Percentiles rank a stretch among this genome's conserved stretches.
Evolutionary conservation across 2,329 filamentous ascomycete species (phyloP).

Genomic region (Verticillium tricorpus): DNA sequence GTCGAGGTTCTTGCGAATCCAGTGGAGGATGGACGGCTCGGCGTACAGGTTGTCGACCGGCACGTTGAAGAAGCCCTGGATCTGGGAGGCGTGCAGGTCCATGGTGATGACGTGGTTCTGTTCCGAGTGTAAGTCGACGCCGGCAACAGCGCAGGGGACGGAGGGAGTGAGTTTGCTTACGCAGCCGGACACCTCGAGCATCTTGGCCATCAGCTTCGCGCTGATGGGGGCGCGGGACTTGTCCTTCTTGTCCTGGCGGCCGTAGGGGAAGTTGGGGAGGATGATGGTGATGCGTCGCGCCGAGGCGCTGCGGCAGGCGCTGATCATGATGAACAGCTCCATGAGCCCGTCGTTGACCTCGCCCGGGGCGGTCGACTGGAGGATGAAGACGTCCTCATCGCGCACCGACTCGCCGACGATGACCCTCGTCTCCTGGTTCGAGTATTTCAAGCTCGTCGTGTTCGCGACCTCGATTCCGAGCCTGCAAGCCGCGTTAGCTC

Average conservation of each 20-base stretch:
- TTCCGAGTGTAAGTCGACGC: not conserved
- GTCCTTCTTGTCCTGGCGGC: conserved; percentile 90
- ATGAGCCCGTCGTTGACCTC: conserved; percentile 92
- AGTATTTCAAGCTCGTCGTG: conserved; percentile 68
- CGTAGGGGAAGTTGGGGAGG: conserved; percentile 86
- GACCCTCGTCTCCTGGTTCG: conserved; percentile 74
- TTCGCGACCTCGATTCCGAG: conserved; percentile 64
- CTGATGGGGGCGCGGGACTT: conserved; percentile 78
- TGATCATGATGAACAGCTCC: conserved; percentile 92
- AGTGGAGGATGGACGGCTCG: conserved; percentile 77
- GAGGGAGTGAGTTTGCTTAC: conserved; percentile 21
- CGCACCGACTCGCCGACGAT: conserved; percentile 86
- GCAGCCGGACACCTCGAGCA: conserved; percentile 83
- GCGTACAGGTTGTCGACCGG: conserved; percentile 70
- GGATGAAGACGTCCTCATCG: conserved; percentile 78
- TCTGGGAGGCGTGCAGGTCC: conserved; percentile 83
- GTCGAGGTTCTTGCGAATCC: conserved; percentile 74
- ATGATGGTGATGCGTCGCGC: conserved; percentile 83
- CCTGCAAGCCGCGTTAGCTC: conserved; percentile 27
- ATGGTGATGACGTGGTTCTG: conserved; percentile 64
- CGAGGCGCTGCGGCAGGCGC: conserved; percentile 59
- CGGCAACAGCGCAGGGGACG: not conserved
- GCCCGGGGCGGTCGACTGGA: conserved; percentile 82
- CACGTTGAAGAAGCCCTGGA: conserved; percentile 83
- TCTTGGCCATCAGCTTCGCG: conserved; percentile 85